Base-by-base conservation (phyloP, 139 green algal species). In the Micractinium sp. region DNA sequence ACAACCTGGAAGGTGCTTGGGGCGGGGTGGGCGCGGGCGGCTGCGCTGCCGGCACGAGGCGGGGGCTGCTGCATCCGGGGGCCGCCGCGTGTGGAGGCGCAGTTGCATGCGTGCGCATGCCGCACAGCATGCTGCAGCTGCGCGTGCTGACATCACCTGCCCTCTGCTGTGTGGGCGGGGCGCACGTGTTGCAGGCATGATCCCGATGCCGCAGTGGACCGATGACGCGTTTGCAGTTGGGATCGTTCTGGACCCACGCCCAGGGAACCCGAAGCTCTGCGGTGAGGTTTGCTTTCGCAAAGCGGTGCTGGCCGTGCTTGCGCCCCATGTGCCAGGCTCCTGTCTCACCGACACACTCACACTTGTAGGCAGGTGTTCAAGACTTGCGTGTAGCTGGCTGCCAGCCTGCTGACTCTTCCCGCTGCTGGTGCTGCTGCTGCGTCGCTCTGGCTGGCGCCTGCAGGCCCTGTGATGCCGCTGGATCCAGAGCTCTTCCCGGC, bases 401-500 rank as follows among this genome's bases (percentile, higher is more conserved):
- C 47, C 47, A 56, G 47, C 22, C 63, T 73, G 63, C 63, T 12
- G 63, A n/a, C 22, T 25, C 63, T 5, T n/a, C 23, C 22, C 16
- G 63, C 63, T 73, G 63, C 63, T 56, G 47, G 7, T 73, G 63
- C 63, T 29, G 23, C 63, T 73, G 63, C 63, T 73, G 63, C 47
- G 41, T 67, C 5, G 25, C 33, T 69, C 47, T 71, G 27, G 19
- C 35, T 85, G 14, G 63, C 63, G 20, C 63, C 16, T 16, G 41
- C 85, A 88, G 85, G 85, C 5, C 85, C 85, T 9, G 85, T 88
- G 47, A 7, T 88, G 47, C 85, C 85, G 2, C 53, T 88, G 31
- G 39, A 88, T 29, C 85, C 85, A 9, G 27, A 71, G 47, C 71
- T 88, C 7, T 88, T 88, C 47, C 85, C 85, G n/a, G n/a, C 47